phyloP scores from a whole-genome alignment of 2,329 filamentous ascomycete species.

The Aureobasidium sp. region DNA sequence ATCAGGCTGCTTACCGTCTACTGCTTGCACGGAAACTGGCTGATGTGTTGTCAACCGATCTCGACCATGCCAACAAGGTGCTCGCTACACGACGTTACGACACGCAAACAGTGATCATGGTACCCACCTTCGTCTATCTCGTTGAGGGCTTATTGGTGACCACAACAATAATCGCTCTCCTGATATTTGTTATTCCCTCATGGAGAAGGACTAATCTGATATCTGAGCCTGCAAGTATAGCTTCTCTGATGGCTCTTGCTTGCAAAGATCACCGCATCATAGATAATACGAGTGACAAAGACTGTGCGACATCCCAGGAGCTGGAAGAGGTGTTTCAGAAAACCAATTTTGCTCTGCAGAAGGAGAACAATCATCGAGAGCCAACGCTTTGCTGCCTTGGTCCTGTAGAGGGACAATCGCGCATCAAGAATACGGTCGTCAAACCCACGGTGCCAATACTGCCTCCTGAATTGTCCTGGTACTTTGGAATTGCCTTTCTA shows the following conservation, averaged over 20 bases:
- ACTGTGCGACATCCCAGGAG: background rate
- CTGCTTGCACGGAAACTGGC: conserved; percentile 33
- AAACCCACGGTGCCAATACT: too few species aligned
- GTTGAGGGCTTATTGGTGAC: conserved; percentile 21
- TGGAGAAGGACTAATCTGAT: conserved; percentile 8
- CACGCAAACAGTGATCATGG: conserved; percentile 30
- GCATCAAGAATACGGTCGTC: too few species aligned
- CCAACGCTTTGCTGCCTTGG: too few species aligned
- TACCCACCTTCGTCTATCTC: conserved; percentile 31
- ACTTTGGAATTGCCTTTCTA: background rate
- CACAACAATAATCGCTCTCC: conserved; percentile 20
- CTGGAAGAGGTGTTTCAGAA: too few species aligned
- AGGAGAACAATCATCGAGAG: too few species aligned
- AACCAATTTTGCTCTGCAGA: too few species aligned
- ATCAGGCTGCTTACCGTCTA: conserved; percentile 35
- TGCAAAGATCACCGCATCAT: conserved; percentile 19
- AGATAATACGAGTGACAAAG: background rate
- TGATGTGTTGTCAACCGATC: conserved; percentile 22
- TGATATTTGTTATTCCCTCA: conserved; percentile 20
- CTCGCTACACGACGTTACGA: conserved; percentile 19
- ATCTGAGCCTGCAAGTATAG: conserved; percentile 29
- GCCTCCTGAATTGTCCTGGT: background rate
- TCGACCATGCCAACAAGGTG: conserved; percentile 11
- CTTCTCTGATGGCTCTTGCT: conserved; percentile 26
- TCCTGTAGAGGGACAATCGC: too few species aligned